A percentile compares a stretch with the other conserved stretches of the same genome.
Evolutionary conservation across 2,329 filamentous ascomycete genomes (phyloP).

Genomic region (Arthrobotrys sphaeroides): DNA sequence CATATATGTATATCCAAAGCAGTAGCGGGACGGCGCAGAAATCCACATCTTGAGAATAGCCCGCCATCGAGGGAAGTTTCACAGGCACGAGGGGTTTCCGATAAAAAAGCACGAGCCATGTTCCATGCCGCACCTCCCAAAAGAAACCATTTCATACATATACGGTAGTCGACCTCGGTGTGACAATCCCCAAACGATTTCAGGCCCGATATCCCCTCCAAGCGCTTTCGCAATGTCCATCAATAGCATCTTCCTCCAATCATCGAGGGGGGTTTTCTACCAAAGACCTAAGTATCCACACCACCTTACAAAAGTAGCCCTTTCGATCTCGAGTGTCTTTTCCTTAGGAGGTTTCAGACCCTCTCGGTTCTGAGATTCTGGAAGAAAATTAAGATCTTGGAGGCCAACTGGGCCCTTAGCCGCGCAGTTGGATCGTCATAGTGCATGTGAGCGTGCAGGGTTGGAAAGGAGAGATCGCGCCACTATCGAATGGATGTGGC

Average conservation of each 20-base stretch:
- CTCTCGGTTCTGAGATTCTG: conserved; percentile 17
- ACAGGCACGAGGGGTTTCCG: no score
- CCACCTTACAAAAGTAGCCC: not conserved
- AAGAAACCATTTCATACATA: not conserved
- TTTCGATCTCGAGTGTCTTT: not conserved
- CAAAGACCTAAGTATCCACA: not conserved
- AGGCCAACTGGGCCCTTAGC: conserved; percentile 8
- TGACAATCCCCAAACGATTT: no score
- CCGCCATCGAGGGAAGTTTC: not conserved
- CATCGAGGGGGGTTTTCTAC: not conserved
- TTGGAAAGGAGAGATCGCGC: not conserved
- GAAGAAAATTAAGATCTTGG: conserved; percentile 27
- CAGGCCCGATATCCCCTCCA: conserved; percentile 4
- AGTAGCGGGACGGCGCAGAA: not conserved
- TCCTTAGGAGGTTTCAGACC: not conserved
- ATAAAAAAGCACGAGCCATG: not conserved
- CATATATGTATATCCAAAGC: not conserved
- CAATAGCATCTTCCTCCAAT: not conserved
- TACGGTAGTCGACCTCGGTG: no score
- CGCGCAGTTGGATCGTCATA: conserved; percentile 7
- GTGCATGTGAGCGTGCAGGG: conserved; percentile 13
- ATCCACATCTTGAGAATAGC: not conserved
- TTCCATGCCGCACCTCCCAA: conserved; percentile 2
- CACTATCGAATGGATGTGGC: conserved; percentile 10
- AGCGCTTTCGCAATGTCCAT: not conserved